Evolutionary conservation across 2,329 filamentous ascomycete genomes (phyloP).

Genomic region (Epichloe gansuensis): DNA sequence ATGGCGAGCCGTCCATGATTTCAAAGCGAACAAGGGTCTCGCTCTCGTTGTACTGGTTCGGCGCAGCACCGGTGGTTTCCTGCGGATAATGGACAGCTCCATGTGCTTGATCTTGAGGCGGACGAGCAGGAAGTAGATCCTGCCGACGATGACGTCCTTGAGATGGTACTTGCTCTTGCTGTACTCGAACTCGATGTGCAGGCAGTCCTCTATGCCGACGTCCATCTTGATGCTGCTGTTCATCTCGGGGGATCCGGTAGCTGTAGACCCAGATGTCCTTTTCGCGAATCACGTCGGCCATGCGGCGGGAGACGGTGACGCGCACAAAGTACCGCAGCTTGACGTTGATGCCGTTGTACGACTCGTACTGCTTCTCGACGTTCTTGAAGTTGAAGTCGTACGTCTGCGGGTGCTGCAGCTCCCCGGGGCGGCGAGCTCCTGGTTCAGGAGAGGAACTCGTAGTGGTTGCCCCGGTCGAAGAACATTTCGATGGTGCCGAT

Average conservation of each 20-base stretch:
- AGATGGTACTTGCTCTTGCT: slow-evolving; percentile 98
- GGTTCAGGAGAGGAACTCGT: slow-evolving; percentile 97
- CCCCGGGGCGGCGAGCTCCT: slow-evolving; percentile 94
- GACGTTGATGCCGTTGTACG: slow-evolving; percentile 99
- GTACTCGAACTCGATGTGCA: slow-evolving; percentile 99
- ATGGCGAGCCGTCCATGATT: slow-evolving; percentile 99
- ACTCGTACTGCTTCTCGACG: slow-evolving; percentile 99
- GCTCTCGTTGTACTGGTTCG: slow-evolving; percentile 99
- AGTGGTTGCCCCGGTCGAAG: slow-evolving; percentile 97
- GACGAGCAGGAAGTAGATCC: slow-evolving; percentile 96
- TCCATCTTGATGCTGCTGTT: slow-evolving; percentile 99
- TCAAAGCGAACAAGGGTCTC: slow-evolving; percentile 96
- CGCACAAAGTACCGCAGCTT: slow-evolving; percentile 97
- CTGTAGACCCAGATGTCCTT: slow-evolving; percentile 99
- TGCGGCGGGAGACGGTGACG: slow-evolving; percentile 89
- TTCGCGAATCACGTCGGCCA: slow-evolving; percentile 96
- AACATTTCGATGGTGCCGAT: slow-evolving; percentile 99
- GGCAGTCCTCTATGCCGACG: slow-evolving; percentile 95
- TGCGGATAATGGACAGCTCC: slow-evolving; percentile 93
- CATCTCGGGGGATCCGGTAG: slow-evolving; percentile 95
- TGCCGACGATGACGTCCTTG: slow-evolving; percentile 96
- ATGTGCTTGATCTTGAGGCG: slow-evolving; percentile 99
- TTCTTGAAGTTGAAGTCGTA: slow-evolving; percentile 99
- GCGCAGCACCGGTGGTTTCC: slow-evolving; percentile 94
- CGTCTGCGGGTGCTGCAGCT: slow-evolving; percentile 96